Evolutionary conservation across 257 asterid genomes (phyloP), one percentile per base, ranked within the genome.

Genomic region (Euphrasia confusa): DNA sequence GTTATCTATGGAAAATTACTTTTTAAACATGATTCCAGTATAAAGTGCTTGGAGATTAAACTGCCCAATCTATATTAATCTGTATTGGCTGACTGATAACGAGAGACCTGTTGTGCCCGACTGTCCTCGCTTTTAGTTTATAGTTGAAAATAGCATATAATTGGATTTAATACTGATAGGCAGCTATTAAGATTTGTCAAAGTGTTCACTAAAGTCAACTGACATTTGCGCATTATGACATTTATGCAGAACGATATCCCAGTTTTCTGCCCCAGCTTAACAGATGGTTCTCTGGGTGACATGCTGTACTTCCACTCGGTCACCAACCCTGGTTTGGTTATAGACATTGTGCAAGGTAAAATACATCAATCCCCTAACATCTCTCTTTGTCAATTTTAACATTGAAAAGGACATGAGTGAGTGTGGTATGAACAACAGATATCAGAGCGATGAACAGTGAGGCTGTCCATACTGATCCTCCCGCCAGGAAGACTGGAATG

Each of bases 251-350:
- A 92, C 80, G 77, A 76, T 65, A 80, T 92, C 69, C 91, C 97
- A 2, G 85, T 89, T 62, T 92, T 67, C 83, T 92, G 97, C 75
- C 99, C 97, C 72, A 84, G 95, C 76, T 75, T 89, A 72, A 92
- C 99, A 0, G 97, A 92, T 64, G 99, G 96, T 69, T 92, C 97
- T 5, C 74, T 86, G 37, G 99, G 99, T 14, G 97, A 92, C 82
- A 92, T 92, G 97, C 55, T 92, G 71, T 86, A 89, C 80, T 84
- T 92, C 74, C 97, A 92, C 83, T 81, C 94, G 21, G 81, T 69
- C 77, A 83, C 75, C 26, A 80, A 83, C 67, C 95, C 95, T 64
- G 97, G 97, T 74, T 71, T 92, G 71, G 80, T 83, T 17, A 79
- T 92, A 5, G 95, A 92, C 80, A 78, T 92, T 37, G 97, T 92